phyloP scores from a whole-genome alignment of 331 rosid genomes.

The Acacia pycnantha region DNA sequence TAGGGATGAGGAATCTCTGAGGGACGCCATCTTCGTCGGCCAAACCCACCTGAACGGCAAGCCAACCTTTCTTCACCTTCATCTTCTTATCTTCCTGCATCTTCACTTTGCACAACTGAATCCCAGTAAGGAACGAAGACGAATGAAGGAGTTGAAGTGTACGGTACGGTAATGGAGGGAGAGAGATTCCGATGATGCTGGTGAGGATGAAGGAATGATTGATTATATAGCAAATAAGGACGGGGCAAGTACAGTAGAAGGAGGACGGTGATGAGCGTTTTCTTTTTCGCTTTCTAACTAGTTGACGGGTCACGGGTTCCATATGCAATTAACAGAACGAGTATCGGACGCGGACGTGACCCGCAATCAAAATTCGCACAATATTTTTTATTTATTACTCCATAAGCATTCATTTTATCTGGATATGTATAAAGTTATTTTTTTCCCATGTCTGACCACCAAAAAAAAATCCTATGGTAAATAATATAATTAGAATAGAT shows the following conservation, averaged over 20 bases:
- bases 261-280: neutral
- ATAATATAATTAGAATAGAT: too few relatives aligned
- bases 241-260: too few relatives aligned
- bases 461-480: too few relatives aligned
- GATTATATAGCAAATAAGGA: neutral
- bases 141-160: neutral
- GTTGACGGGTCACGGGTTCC: neutral
- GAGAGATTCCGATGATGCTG: neutral
- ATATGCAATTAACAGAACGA: neutral
- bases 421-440: neutral
- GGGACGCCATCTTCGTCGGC: slow-evolving; percentile 45
- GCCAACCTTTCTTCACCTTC: slow-evolving; percentile 77
- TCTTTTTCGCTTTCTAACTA: neutral
- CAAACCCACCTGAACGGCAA: slow-evolving; percentile 53
- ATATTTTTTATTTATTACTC: neutral
- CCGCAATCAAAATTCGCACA: neutral
- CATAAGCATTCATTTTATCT: neutral
- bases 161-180: neutral
- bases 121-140: neutral
- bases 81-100: slow-evolving; percentile 54
- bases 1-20: slow-evolving; percentile 54
- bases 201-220: neutral
- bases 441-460: too few relatives aligned
- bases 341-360: too few relatives aligned
- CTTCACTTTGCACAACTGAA: neutral